Base-by-base conservation (phyloP, 257 asterid species). In the Solanum bukasovii region DNA sequence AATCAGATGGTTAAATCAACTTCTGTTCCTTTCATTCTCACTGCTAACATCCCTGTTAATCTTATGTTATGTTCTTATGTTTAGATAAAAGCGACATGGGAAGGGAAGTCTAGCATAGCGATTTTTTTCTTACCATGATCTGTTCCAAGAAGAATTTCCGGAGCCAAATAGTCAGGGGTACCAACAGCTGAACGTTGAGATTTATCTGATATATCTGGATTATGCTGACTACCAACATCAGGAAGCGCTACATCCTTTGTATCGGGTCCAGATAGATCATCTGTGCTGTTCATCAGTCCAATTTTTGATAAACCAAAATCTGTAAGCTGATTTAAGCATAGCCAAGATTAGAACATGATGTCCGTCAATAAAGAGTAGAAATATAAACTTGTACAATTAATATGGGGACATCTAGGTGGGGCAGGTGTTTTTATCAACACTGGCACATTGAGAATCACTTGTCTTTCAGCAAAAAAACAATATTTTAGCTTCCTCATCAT, bases 81-180 rank as follows among this genome's bases (percentile, higher is more conserved):
- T 79, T 31, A 82, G 20, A 49, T 82, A 83, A 52, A 72, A 84
- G 81, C 33, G 52, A 84, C 61, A 81, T 38, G 73, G 70, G 88
- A 79, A 85, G 87, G 63, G 70, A 87, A 83, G 89, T 40, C 59
- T 87, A 91, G 77, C 29, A 88, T 67, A 85, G 61, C 40, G 31
- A 72, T 78, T 81, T 88, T 78, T 49, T 91, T 71, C 97, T 87
- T 85, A 97, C 99, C 98, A 89, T 97, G 99, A 90, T 93, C 96
- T 46, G 95, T 92, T 91, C 99, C 99, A 88, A 97, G 94, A 92
- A 97, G 98, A 91, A 97, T 97, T 91, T 97, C 99, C 52, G 99
- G 99, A 14, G 98, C 98, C 95, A 96, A 94, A 93, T 96, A 96
- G 91, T 96, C 99, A 3, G 99, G 99, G 87, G 99, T 96, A 68